Base-by-base conservation (phyloP, 768 basidiomycete genomes). In the Daedaleopsis nitida region DNA sequence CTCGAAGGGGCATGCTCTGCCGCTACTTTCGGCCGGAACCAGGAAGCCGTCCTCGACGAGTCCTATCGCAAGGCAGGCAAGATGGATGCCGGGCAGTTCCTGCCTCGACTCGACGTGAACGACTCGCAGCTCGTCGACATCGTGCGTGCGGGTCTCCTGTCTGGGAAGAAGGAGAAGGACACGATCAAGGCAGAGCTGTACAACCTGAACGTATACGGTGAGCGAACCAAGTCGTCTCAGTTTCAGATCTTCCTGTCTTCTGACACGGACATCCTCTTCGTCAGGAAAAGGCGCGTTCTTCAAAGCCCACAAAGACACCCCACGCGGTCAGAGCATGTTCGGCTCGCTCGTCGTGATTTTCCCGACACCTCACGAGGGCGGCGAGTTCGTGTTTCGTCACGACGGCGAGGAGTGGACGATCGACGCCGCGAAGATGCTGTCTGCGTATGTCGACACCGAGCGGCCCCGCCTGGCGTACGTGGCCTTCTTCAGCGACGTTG, bases 321-420 rank as follows among this genome's bases (percentile, higher is more conserved):
- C 70, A 2, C 65, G 68, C 12, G 59, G 38, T 2, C 37, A 56
- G 12, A 51, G 62, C 63, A 68, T 69, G 68, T 68, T 86, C 39
- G 83, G 78, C 3, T 83, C 83, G 1, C 74, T 86, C 11, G 78
- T 85, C 0, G 64, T 84, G 38, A 45, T 80, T 17, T 76, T 83
- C 51, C 83, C 83, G 16, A 77, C 77, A 2, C 37, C 63, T 0
- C 79, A 84, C 61, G 70, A 79, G 58, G 82, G 82, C 1, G 83
- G 82, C 5, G 66, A 70, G 23, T 72, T 83, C 16, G 55, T 74
- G 3, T 68, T 85, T 5, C 65, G 61, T 35, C 62, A 65, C 37
- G 37, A 65, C 1, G 63, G 45, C 10, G 14, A 53, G 13, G 53
- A 55, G 37, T 60, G 63, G 55, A 57, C 63, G 19, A 54, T 79